phyloP scores from a whole-genome alignment of 805 yeast genomes.

The Yamadazyma tumulicola region DNA sequence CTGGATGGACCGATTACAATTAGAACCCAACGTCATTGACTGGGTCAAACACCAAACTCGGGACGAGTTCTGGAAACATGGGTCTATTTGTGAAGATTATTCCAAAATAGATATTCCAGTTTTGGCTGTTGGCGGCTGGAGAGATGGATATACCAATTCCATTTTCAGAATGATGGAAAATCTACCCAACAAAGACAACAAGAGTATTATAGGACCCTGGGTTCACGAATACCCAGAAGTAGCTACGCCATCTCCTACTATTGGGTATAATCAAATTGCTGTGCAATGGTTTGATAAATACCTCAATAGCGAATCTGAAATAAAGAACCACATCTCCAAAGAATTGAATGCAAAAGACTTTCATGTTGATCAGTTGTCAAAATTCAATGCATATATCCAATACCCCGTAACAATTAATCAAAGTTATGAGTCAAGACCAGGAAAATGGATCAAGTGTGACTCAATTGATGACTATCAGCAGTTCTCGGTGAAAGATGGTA shows the following conservation, averaged over 20 bases:
- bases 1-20: slow-evolving; percentile 37
- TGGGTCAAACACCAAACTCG: slow-evolving; percentile 45
- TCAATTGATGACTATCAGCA: neutral
- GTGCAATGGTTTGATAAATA: slow-evolving; percentile 40
- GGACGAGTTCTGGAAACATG: slow-evolving; percentile 47
- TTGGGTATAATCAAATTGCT: slow-evolving; percentile 42
- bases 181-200: slow-evolving; percentile 28
- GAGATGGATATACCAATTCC: slow-evolving; percentile 45
- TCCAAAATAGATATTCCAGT: slow-evolving; percentile 39
- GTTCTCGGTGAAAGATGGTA: neutral
- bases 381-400: slow-evolving; percentile 34
- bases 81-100: slow-evolving; percentile 40
- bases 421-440: slow-evolving; percentile 35
- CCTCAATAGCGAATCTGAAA: slow-evolving; percentile 20
- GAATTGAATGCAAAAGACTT: neutral
- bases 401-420: slow-evolving; percentile 38
- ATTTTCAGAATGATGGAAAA: slow-evolving; percentile 42
- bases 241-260: slow-evolving; percentile 43
- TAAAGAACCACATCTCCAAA: neutral
- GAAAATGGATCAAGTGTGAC: slow-evolving; percentile 33
- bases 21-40: slow-evolving; percentile 37
- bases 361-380: neutral
- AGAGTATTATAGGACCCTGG: slow-evolving; percentile 45
- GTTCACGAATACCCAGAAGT: slow-evolving; percentile 48
- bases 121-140: slow-evolving; percentile 44